These are phyloP conservation scores for Fagopyrum tataricum DNA, from an alignment of 148 eudicot species.

Conservation along the genomic window DNA sequence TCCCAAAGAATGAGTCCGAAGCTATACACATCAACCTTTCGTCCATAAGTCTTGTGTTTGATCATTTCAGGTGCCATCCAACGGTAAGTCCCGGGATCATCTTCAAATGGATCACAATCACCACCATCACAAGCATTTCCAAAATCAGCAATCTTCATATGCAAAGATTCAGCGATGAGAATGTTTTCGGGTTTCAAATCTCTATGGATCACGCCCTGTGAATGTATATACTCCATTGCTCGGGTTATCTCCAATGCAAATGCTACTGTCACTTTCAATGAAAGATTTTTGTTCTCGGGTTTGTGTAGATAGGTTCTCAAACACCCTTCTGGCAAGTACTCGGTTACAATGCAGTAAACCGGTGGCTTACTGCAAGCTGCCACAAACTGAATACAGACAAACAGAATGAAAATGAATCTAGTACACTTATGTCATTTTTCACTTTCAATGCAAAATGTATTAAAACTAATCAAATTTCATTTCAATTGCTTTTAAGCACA, in stretches of 20 bases:
- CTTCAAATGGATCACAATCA: conserved; percentile 59
- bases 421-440: background rate
- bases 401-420: background rate
- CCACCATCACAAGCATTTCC: conserved; percentile 91
- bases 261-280: conserved; percentile 43
- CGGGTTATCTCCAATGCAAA: conserved; percentile 75
- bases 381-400: conserved; percentile 44
- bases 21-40: conserved; percentile 84
- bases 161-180: conserved; percentile 53
- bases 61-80: conserved; percentile 99
- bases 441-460: too few relatives aligned
- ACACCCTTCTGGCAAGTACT: conserved; percentile 77
- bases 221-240: conserved; percentile 88
- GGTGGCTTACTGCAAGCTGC: conserved; percentile 82
- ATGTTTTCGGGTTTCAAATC: conserved; percentile 91
- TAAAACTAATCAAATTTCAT: too few relatives aligned
- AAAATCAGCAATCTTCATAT: conserved; percentile 85
- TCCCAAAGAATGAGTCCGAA: conserved; percentile 90
- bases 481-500: too few relatives aligned
- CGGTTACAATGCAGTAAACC: conserved; percentile 64
- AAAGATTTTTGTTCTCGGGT: conserved; percentile 56
- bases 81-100: conserved; percentile 92
- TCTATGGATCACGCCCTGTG: conserved; percentile 87
- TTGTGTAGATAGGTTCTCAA: conserved; percentile 81
- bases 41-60: conserved; percentile 61